Conservation (phyloP, 129 eudicot species). For the Mikania micrantha region DNA sequence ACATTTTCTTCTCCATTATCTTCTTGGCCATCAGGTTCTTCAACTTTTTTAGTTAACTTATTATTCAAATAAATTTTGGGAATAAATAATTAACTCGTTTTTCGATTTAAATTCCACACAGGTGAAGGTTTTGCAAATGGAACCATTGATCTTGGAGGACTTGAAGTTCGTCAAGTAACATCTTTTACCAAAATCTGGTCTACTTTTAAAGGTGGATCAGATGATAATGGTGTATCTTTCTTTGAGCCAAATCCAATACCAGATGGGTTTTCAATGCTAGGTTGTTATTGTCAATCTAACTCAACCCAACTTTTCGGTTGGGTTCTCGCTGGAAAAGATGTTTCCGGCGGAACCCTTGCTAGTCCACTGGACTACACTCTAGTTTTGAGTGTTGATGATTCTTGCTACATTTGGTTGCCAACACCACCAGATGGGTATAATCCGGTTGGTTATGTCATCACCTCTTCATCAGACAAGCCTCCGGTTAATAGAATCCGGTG, state of each 20-base stretch:
- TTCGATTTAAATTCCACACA: background rate
- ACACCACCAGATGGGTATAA: constrained; percentile 40
- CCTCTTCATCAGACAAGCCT: constrained; percentile 43
- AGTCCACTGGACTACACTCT: constrained; percentile 46
- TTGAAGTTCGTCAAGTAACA: constrained; percentile 31
- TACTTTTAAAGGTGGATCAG: background rate
- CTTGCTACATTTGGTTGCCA: constrained; percentile 60
- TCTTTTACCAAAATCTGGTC: constrained; percentile 34
- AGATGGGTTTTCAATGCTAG: constrained; percentile 58
- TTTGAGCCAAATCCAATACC: constrained; percentile 52
- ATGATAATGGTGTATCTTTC: constrained; percentile 39
- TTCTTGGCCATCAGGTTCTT: constrained; percentile 42
- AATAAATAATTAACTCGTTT: background rate
- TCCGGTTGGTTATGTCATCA: constrained; percentile 44
- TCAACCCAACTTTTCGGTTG: constrained; percentile 48
- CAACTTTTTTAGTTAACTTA: background rate
- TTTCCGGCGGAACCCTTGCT: constrained; percentile 16
- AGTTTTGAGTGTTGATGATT: constrained; percentile 30
- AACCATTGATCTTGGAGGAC: constrained; percentile 43
- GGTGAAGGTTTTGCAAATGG: constrained; percentile 46
- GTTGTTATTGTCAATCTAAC: constrained; percentile 57
- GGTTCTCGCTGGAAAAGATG: constrained; percentile 48
- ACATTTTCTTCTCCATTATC: constrained; percentile 39
- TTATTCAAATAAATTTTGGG: background rate
- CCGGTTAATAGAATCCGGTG: constrained; percentile 37